phyloP scores from a whole-genome alignment of 2,329 filamentous ascomycete species.

The Fusarium luffae region DNA sequence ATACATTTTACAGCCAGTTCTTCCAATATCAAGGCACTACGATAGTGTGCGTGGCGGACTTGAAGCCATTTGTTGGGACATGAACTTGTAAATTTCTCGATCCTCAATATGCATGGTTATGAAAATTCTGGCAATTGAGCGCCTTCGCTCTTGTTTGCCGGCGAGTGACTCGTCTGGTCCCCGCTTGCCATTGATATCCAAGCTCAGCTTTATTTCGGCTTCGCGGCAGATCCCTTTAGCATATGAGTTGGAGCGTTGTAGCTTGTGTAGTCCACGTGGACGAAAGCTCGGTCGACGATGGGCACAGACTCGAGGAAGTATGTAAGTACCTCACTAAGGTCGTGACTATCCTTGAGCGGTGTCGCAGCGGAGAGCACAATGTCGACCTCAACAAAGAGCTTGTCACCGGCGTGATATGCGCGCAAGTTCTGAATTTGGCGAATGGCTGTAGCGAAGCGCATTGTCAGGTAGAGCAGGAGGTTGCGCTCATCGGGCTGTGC shows the following conservation, averaged over 20 bases:
- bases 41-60: background rate
- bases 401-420: slow-evolving; percentile 87
- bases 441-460: slow-evolving; percentile 92
- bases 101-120: background rate
- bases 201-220: slow-evolving; percentile 34
- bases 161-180: background rate
- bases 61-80: background rate
- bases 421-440: slow-evolving; percentile 85
- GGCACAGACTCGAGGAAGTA: slow-evolving; percentile 88
- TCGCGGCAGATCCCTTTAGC: slow-evolving; percentile 48
- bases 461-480: slow-evolving; percentile 87
- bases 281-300: slow-evolving; percentile 78
- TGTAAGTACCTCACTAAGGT: slow-evolving; percentile 79
- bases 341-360: slow-evolving; percentile 81
- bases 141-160: background rate
- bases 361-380: slow-evolving; percentile 83
- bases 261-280: slow-evolving; percentile 72
- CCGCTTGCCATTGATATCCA: background rate
- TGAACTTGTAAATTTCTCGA: background rate
- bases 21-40: background rate
- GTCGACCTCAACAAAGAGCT: slow-evolving; percentile 84
- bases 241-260: slow-evolving; percentile 72
- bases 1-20: slow-evolving; percentile 23
- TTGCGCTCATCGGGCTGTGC: slow-evolving; percentile 85
- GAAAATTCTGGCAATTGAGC: background rate